Evolutionary conservation across 176 grass and related monocot species (phyloP), one percentile per base, ranked within the genome.

Genomic region (Neostapfia colusana): DNA sequence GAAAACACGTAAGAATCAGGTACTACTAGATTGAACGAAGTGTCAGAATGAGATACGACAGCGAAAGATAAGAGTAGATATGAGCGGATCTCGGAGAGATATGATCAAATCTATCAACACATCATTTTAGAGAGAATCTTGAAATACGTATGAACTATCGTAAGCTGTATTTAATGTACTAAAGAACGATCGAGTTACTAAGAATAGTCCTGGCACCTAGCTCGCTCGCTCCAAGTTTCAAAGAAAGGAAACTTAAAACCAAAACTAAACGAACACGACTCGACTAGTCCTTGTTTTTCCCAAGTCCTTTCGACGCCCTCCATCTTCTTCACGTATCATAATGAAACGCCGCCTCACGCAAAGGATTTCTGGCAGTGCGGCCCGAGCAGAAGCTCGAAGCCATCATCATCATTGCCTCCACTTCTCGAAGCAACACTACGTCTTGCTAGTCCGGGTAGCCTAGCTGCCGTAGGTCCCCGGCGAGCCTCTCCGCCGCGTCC

Each of bases 381-480:
- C 10, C 26, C 27, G 9, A 5, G 50, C 70, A 35, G 79, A 10
- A 50, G 46, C 15, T 7, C 4, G 16, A 18, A 50, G 46, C 46
- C n/a, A n/a, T n/a, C 38, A 56, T 20, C 35, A 69, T 56, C 63
- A 79, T 55, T 83, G 81, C 75, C 65, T 43, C 63, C 74, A 62
- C 25, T 54, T 62, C 68, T 43, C 80, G 67, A 72, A 67, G 73
- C 73, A 59, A 59, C 44, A 17, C 40, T 1, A 24, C 39, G 40
- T 28, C 45, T 43, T n/a, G 62, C 79, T 92, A 90, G 70, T 88
- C 82, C 54, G 50, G 53, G 80, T 91, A 98, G 60, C 73, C 81
- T 18, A 91, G 86, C 28, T 65, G 77, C 40, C 70, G 72, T 49
- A 93, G 78, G 28, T 84, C 82, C 15, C 59, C 39, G 34, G 51